phyloP scores from a whole-genome alignment of 31 red algal species.

The Odonthalia washingtoniensis region DNA sequence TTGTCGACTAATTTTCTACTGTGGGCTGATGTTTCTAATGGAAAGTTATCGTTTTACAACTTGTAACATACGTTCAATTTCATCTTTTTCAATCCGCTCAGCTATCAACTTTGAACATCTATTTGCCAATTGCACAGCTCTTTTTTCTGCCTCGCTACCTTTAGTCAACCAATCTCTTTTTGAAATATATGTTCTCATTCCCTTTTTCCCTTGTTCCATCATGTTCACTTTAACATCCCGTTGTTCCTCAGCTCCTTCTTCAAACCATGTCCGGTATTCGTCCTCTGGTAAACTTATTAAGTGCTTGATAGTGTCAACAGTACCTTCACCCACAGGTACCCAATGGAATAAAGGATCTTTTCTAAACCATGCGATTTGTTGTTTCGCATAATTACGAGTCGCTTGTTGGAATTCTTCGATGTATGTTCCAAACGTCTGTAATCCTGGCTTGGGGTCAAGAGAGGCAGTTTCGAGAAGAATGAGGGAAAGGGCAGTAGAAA shows the following conservation, averaged over 20 bases:
- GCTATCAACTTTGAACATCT: slow-evolving; percentile 13
- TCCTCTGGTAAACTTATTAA: slow-evolving; percentile 25
- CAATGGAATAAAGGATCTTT: slow-evolving; percentile 81
- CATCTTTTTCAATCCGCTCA: background rate
- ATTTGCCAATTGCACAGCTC: slow-evolving; percentile 41
- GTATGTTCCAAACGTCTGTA: slow-evolving; percentile 56
- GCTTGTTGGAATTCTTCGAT: slow-evolving; percentile 73
- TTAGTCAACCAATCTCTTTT: slow-evolving; percentile 26
- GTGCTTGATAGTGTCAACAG: slow-evolving; percentile 21
- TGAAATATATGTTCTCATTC: slow-evolving; percentile 58
- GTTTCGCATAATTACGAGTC: slow-evolving; percentile 82
- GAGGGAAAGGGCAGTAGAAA: slow-evolving; percentile 35
- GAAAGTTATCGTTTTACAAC: background rate
- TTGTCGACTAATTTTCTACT: no score
- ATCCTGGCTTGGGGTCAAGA: background rate
- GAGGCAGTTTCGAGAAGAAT: background rate
- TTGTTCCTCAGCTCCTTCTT: slow-evolving; percentile 9
- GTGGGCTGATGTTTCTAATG: no score
- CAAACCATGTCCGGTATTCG: slow-evolving; percentile 35
- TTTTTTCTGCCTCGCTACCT: slow-evolving; percentile 43
- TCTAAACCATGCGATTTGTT: slow-evolving; percentile 90
- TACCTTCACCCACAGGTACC: slow-evolving; percentile 40
- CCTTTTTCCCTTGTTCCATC: slow-evolving; percentile 44
- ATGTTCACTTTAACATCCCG: slow-evolving; percentile 38
- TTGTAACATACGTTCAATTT: slow-evolving; percentile 17